phyloP scores from a whole-genome alignment of 2,329 filamentous ascomycete species.

The Tolypocladium ophioglossoides region DNA sequence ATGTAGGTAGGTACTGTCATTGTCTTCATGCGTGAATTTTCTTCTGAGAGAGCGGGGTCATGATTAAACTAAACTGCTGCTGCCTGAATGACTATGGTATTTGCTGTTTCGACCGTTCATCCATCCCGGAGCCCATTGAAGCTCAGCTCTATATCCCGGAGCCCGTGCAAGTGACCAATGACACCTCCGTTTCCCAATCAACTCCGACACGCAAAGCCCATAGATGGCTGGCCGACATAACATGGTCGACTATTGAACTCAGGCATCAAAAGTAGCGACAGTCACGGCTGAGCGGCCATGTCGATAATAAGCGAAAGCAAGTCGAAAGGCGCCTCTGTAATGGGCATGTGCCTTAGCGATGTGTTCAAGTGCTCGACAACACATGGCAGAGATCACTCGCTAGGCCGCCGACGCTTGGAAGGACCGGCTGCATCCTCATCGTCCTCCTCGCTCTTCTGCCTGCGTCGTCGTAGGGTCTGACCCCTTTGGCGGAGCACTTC shows the following conservation, averaged over 20 bases:
- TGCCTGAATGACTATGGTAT: background rate
- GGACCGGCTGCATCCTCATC: conserved; percentile 5
- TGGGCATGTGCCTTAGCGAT: background rate
- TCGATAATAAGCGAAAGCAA: background rate
- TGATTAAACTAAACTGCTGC: background rate
- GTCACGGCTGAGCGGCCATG: background rate
- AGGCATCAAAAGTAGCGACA: background rate
- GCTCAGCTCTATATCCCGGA: background rate
- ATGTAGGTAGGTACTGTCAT: background rate
- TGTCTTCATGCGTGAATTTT: background rate
- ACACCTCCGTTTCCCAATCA: background rate
- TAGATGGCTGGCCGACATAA: background rate
- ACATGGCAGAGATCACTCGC: background rate
- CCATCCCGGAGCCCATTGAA: background rate
- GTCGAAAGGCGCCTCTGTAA: background rate
- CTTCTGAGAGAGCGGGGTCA: no score
- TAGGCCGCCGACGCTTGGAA: background rate
- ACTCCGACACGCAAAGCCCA: background rate
- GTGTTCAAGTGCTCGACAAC: background rate
- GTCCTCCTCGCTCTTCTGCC: conserved; percentile 8
- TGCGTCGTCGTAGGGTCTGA: conserved; percentile 9
- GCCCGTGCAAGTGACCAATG: background rate
- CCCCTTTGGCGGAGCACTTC: conserved; percentile 15
- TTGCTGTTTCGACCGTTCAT: background rate
- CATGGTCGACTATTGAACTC: no score